Percentiles rank a stretch among this genome's conserved stretches.
phyloP scores from a whole-genome alignment of 305 asterid genomes.

The Solanum aculeatissimum region DNA sequence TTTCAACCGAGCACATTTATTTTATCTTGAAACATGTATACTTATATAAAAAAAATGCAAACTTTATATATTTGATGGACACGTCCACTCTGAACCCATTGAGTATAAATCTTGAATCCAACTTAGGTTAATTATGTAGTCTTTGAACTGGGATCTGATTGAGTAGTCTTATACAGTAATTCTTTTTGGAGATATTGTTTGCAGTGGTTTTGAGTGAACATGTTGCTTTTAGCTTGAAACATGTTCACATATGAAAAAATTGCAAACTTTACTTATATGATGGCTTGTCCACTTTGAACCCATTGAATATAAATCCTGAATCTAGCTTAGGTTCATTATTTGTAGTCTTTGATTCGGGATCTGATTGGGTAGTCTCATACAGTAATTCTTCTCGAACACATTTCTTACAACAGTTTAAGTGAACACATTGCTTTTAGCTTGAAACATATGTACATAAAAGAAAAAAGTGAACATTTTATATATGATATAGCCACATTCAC shows the following conservation, averaged over 20 bases:
- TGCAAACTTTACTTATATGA: neutral
- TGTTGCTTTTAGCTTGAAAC: neutral
- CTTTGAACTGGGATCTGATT: neutral
- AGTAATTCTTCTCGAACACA: neutral
- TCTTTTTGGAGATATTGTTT: neutral
- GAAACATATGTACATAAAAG: neutral
- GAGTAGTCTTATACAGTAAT: neutral
- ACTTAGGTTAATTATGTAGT: neutral
- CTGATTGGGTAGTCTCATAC: neutral
- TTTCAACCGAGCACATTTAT: neutral
- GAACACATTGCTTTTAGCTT: neutral
- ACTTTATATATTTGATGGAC: neutral
- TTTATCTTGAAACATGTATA: neutral
- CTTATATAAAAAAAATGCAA: neutral
- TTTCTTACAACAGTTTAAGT: neutral
- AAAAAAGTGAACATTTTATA: neutral
- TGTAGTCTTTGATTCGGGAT: neutral
- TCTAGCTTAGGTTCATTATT: neutral
- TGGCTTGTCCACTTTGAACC: neutral
- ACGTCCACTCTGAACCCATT: neutral
- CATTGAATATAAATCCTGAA: neutral
- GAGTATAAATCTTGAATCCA: neutral
- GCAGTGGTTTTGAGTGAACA: neutral
- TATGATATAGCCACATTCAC: neutral
- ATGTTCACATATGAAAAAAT: neutral